phyloP scores from a whole-genome alignment of 1,139 yeast species.

The Lodderomyces beijingensis region DNA sequence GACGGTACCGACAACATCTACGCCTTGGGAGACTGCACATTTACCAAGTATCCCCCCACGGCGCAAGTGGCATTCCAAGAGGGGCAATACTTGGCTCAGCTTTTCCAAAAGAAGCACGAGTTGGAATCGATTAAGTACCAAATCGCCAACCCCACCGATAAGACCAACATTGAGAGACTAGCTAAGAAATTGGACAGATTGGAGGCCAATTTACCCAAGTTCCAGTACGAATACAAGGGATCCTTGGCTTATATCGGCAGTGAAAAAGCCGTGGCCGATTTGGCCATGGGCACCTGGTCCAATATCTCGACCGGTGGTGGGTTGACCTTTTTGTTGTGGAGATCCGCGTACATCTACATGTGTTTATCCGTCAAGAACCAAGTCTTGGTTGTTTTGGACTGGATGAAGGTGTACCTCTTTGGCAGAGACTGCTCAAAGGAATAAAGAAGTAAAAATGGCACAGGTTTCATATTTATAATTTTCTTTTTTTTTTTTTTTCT shows the following conservation, averaged over 20 bases:
- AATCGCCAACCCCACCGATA: slow-evolving; percentile 26
- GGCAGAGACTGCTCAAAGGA: slow-evolving; percentile 81
- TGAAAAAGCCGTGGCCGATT: slow-evolving; percentile 91
- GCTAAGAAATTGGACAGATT: slow-evolving; percentile 37
- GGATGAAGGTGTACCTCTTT: slow-evolving; percentile 81
- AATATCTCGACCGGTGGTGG: slow-evolving; percentile 80
- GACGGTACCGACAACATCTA: slow-evolving; percentile 81
- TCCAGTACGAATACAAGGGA: slow-evolving; percentile 66
- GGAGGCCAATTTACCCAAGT: slow-evolving; percentile 50
- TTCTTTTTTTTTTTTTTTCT: too few species aligned
- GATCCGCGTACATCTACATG: slow-evolving; percentile 90
- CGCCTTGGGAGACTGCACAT: slow-evolving; percentile 93
- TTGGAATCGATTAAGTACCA: slow-evolving; percentile 56
- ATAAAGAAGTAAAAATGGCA: slow-evolving; percentile 19
- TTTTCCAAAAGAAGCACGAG: slow-evolving; percentile 65
- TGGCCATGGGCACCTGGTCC: slow-evolving; percentile 84
- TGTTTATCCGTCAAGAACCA: slow-evolving; percentile 86
- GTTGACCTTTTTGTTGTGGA: slow-evolving; percentile 88
- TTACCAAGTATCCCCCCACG: slow-evolving; percentile 88
- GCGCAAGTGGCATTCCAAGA: slow-evolving; percentile 98
- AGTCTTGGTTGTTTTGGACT: slow-evolving; percentile 77
- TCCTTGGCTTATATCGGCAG: slow-evolving; percentile 81
- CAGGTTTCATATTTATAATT: too few species aligned
- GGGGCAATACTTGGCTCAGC: slow-evolving; percentile 74
- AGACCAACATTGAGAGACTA: slow-evolving; percentile 33